These are phyloP conservation scores for Moricandia moricandioides DNA, from an alignment of 345 rosid genomes.

Conservation along the genomic window DNA sequence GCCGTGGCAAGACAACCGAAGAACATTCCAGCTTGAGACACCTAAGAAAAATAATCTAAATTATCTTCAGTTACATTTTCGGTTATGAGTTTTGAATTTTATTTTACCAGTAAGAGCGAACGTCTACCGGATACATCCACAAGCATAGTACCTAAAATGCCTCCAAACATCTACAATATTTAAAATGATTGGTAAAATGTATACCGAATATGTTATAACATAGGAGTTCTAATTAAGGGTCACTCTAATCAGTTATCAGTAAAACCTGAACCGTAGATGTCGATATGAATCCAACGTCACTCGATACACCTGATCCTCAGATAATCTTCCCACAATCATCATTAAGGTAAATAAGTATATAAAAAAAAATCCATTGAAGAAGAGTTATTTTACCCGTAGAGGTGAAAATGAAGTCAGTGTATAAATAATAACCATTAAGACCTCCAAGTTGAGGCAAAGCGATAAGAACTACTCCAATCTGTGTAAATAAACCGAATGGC, in stretches of 20 bases:
- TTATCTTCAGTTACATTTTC: neutral
- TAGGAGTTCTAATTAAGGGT: neutral
- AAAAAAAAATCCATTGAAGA: neutral
- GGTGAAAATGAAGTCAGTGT: slow-evolving; percentile 49
- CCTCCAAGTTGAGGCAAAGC: slow-evolving; percentile 82
- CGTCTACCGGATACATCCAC: slow-evolving; percentile 76
- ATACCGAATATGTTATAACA: no score
- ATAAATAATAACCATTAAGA: slow-evolving; percentile 49
- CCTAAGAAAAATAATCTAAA: slow-evolving; percentile 15
- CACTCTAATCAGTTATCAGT: neutral
- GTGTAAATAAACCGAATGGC: neutral
- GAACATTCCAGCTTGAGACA: slow-evolving; percentile 70
- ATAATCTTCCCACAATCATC: neutral
- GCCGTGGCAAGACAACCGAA: slow-evolving; percentile 62
- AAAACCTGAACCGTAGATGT: slow-evolving; percentile 77
- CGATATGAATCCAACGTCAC: slow-evolving; percentile 60
- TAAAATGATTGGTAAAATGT: no score
- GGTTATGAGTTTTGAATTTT: neutral
- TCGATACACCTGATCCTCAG: slow-evolving; percentile 58
- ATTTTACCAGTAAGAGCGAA: slow-evolving; percentile 43
- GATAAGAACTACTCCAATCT: slow-evolving; percentile 78
- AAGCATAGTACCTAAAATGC: slow-evolving; percentile 59
- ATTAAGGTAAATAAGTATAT: no score
- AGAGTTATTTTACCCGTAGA: slow-evolving; percentile 48
- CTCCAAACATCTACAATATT: slow-evolving; percentile 25